Evolutionary conservation across 371 early-diverging fungal genomes (phyloP).

Genomic region (Mucor mucedo): DNA sequence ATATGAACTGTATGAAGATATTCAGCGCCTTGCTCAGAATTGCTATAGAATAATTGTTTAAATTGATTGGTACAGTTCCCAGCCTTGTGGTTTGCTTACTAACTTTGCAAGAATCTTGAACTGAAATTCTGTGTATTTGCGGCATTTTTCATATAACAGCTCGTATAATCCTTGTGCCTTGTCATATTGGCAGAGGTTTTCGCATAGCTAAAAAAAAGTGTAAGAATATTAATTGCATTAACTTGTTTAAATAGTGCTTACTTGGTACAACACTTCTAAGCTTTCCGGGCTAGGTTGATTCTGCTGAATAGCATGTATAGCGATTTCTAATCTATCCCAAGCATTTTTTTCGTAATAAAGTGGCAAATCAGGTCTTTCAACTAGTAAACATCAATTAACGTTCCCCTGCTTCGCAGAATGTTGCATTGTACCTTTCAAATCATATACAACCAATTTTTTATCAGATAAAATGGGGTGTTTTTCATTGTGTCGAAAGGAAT

Average conservation of each 20-base stretch:
- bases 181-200: constrained; percentile 85
- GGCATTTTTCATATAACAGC: constrained; percentile 63
- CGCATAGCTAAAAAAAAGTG: constrained; percentile 64
- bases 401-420: neutral
- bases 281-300: constrained; percentile 66
- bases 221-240: too few species aligned
- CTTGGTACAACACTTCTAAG: constrained; percentile 86
- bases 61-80: neutral
- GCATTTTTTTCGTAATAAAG: constrained; percentile 68
- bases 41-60: neutral
- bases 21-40: constrained; percentile 28
- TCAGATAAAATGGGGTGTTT: constrained; percentile 43
- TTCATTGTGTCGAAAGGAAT: constrained; percentile 32
- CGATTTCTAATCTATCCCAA: constrained; percentile 68
- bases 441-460: constrained; percentile 42
- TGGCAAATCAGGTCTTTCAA: constrained; percentile 72
- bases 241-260: constrained; percentile 13
- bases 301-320: constrained; percentile 79
- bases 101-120: constrained; percentile 6
- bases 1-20: constrained; percentile 62
- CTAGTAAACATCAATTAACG: constrained; percentile 5
- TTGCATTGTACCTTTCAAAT: constrained; percentile 23
- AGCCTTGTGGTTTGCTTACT: neutral
- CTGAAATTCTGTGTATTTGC: constrained; percentile 48
- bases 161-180: constrained; percentile 67